A percentile compares a stretch with the other conserved stretches of the same genome.
Conservation (phyloP, 495 filamentous ascomycete genomes). For the Penicillium cataractarum region DNA sequence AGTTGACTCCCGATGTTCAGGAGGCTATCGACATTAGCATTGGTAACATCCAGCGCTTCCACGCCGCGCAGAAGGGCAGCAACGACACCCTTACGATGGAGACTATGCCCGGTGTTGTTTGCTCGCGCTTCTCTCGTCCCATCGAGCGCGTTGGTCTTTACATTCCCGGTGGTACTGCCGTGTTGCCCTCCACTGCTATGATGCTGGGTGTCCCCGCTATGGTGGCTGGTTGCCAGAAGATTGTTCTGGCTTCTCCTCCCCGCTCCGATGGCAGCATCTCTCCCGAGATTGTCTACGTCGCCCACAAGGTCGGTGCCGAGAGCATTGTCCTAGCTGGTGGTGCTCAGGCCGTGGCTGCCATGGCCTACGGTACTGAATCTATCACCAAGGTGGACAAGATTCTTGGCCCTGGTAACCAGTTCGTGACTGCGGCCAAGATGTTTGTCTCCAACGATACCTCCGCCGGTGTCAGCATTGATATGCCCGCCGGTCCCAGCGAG, state of each 20-base stretch:
- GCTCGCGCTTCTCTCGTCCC: constrained; percentile 88
- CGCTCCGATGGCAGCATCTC: constrained; percentile 87
- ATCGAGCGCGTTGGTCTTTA: constrained; percentile 96
- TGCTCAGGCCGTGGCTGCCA: constrained; percentile 86
- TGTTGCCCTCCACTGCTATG: constrained; percentile 91
- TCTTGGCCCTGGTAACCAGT: constrained; percentile 95
- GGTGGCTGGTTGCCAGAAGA: constrained; percentile 96
- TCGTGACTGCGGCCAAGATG: constrained; percentile 99
- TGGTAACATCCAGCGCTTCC: constrained; percentile 92
- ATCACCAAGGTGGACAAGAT: constrained; percentile 99
- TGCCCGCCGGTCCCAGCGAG: constrained; percentile 96
- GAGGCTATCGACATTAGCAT: constrained; percentile 92
- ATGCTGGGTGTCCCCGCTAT: constrained; percentile 98
- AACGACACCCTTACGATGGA: constrained; percentile 79
- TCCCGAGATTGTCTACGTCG: constrained; percentile 96
- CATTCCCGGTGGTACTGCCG: constrained; percentile 92
- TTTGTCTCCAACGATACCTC: constrained; percentile 93
- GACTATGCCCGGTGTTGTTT: constrained; percentile 96
- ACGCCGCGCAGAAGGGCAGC: constrained; percentile 79
- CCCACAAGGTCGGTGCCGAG: constrained; percentile 94
- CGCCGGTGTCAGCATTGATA: constrained; percentile 93
- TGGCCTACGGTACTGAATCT: constrained; percentile 70
- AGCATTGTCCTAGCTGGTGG: constrained; percentile 94
- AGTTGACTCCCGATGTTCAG: constrained; percentile 76
- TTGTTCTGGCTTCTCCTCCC: constrained; percentile 90